These are phyloP conservation scores for Vitis riparia DNA, from an alignment of 164 flowering plant species.

Conservation along the genomic window DNA sequence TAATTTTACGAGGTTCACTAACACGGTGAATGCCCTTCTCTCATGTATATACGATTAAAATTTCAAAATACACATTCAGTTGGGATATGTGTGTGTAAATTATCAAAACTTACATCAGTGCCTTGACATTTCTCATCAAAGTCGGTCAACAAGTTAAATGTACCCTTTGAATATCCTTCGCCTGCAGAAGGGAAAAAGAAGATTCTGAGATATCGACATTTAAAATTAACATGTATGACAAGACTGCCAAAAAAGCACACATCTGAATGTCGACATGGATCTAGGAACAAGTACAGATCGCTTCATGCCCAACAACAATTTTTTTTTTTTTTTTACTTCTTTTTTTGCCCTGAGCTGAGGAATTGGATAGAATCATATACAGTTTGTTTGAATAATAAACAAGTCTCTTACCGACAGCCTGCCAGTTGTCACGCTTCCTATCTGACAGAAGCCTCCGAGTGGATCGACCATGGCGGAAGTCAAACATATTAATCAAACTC, in stretches of 20 bases:
- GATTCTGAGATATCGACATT: background rate
- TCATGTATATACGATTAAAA: background rate
- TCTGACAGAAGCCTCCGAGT: slow-evolving; percentile 59
- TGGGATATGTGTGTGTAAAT: background rate
- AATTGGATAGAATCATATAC: background rate
- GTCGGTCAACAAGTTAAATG: slow-evolving; percentile 24
- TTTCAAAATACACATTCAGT: background rate
- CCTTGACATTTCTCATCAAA: slow-evolving; percentile 25
- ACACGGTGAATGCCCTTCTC: background rate
- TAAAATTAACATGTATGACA: background rate
- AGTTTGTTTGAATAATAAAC: background rate
- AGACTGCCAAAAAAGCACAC: background rate
- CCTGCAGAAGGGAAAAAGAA: slow-evolving; percentile 30
- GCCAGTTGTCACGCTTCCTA: slow-evolving; percentile 38
- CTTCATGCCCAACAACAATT: no score
- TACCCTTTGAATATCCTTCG: slow-evolving; percentile 27
- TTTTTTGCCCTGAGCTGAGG: background rate
- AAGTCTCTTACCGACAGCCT: slow-evolving; percentile 43
- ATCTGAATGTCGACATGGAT: background rate
- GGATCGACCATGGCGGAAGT: slow-evolving; percentile 64
- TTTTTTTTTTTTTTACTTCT: no score
- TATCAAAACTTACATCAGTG: slow-evolving; percentile 27
- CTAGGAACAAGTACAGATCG: no score
- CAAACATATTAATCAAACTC: slow-evolving; percentile 72
- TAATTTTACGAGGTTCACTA: background rate